phyloP scores from a whole-genome alignment of 1,139 yeast genomes.

The Yamadazyma aaseri region DNA sequence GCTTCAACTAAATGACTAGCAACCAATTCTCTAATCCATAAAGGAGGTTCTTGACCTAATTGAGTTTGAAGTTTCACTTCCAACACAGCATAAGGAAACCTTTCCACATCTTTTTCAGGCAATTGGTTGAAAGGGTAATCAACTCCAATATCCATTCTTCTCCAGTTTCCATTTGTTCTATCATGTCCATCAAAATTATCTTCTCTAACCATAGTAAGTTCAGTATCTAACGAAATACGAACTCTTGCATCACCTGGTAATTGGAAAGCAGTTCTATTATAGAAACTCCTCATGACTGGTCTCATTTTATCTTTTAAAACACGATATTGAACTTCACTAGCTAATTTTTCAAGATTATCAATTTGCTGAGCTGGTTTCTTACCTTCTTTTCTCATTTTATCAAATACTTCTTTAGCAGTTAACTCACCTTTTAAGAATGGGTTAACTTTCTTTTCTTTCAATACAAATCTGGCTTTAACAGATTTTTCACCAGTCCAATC shows the following conservation, averaged over 20 bases:
- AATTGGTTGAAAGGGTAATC: constrained; percentile 92
- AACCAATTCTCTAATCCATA: constrained; percentile 92
- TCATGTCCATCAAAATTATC: constrained; percentile 93
- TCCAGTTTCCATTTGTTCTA: constrained; percentile 92
- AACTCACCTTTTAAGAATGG: constrained; percentile 77
- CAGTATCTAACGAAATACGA: constrained; percentile 95
- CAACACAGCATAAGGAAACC: constrained; percentile 95
- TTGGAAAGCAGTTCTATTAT: constrained; percentile 97
- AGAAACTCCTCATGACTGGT: constrained; percentile 94
- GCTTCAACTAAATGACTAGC: constrained; percentile 94
- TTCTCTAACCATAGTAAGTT: constrained; percentile 92
- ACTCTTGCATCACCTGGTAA: constrained; percentile 99
- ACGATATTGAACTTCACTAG: constrained; percentile 89
- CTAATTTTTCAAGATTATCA: constrained; percentile 87
- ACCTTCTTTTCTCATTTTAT: constrained; percentile 89
- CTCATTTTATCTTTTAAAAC: constrained; percentile 79
- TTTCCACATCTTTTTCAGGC: constrained; percentile 77
- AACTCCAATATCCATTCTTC: constrained; percentile 97
- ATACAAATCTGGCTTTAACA: constrained; percentile 91
- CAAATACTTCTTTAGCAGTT: constrained; percentile 87
- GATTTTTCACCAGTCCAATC: constrained; percentile 99
- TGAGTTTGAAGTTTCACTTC: constrained; percentile 97
- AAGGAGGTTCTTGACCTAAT: constrained; percentile 97
- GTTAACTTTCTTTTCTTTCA: constrained; percentile 89
- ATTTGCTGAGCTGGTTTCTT: constrained; percentile 84